Evolutionary conservation across 192 early-diverging fungal species (phyloP).

Genomic region (Coemansia sp.): DNA sequence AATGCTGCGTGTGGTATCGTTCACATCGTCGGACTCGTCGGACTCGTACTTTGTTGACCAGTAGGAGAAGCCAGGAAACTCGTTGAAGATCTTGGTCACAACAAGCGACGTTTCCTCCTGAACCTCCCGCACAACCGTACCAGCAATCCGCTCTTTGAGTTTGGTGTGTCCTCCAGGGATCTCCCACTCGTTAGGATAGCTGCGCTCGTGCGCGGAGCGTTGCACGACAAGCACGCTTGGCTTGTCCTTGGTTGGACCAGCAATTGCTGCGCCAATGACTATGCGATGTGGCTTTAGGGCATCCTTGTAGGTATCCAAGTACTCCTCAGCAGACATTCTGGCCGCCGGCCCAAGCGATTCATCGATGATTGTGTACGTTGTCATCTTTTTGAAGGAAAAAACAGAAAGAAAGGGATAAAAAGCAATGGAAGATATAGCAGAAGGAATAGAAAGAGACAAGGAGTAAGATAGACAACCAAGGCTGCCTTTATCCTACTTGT

Average conservation of each 20-base stretch:
- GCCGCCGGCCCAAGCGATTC: constrained; percentile 7
- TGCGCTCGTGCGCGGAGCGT: constrained; percentile 40
- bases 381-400: not conserved
- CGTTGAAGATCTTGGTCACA: constrained; percentile 24
- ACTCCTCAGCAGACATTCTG: constrained; percentile 13
- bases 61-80: constrained; percentile 45
- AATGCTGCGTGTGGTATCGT: constrained; percentile 1
- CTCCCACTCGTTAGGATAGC: constrained; percentile 52
- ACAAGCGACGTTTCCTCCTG: constrained; percentile 42
- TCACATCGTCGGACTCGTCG: constrained; percentile 10
- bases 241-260: not conserved
- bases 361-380: not conserved
- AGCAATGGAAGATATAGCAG: not conserved
- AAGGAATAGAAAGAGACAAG: not conserved
- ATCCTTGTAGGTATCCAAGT: constrained; percentile 1
- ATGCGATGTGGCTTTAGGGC: constrained; percentile 31
- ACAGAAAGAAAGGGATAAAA: not conserved
- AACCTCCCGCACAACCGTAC: constrained; percentile 46
- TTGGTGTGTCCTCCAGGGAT: constrained; percentile 52
- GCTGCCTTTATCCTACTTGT: too few species aligned
- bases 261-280: constrained; percentile 44
- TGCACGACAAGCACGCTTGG: constrained; percentile 45
- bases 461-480: too few species aligned
- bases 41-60: constrained; percentile 34
- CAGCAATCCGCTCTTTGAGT: constrained; percentile 32